Percentiles rank a stretch among this genome's conserved stretches.
phyloP scores from a whole-genome alignment of 163 green algal species.

The Scenedesmus sp. region DNA sequence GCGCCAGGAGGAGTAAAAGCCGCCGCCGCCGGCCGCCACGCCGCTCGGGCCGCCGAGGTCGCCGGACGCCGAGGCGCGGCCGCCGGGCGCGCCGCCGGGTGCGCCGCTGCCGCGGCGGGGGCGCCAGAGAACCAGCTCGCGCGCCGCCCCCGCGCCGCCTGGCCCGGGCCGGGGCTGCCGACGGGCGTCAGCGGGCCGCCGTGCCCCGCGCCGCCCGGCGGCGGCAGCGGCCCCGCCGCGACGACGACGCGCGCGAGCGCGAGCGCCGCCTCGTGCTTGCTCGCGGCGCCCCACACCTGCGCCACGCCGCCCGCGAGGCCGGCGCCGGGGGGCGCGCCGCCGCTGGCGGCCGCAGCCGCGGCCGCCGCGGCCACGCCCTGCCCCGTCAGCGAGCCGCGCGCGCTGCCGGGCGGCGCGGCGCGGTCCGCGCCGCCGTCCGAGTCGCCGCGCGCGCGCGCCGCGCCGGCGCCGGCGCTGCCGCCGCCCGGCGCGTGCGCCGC shows the following conservation, averaged over 20 bases:
- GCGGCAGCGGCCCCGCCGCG: not conserved
- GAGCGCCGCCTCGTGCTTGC: not conserved
- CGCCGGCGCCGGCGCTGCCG: not conserved
- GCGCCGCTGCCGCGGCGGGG: not conserved
- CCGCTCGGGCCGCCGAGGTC: not conserved
- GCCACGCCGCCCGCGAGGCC: conserved; percentile 2
- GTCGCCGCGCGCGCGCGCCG: too few species aligned
- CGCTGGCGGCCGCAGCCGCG: not conserved
- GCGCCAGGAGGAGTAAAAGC: too few species aligned
- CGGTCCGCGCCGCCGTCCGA: too few species aligned
- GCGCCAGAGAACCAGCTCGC: not conserved
- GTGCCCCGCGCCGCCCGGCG: too few species aligned
- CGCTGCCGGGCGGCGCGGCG: too few species aligned
- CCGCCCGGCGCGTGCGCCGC: not conserved
- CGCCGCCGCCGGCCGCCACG: not conserved
- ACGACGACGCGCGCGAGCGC: conserved; percentile 10
- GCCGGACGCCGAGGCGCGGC: not conserved
- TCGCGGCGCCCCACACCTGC: conserved; percentile 4
- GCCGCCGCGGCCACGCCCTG: not conserved
- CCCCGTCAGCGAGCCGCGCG: not conserved
- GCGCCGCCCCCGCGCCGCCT: too few species aligned
- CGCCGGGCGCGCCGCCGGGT: not conserved
- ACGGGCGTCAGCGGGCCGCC: too few species aligned
- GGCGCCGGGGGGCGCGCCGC: too few species aligned
- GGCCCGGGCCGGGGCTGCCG: too few species aligned